Evolutionary conservation across 1,284 basidiomycete genomes (phyloP).

Genomic region (Wolfiporia cocos): DNA sequence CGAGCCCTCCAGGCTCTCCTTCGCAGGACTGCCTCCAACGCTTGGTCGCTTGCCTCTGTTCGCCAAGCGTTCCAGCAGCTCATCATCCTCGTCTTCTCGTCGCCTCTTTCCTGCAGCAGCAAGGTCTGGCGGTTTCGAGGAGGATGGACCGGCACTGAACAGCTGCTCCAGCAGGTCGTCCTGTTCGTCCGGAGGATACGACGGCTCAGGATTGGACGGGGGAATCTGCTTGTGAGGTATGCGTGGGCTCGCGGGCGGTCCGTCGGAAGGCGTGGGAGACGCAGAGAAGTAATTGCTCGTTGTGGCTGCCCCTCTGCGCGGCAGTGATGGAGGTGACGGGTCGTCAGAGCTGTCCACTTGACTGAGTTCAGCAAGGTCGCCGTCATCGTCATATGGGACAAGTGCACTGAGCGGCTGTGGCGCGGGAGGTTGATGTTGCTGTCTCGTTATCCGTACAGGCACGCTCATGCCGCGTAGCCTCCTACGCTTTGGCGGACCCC

Average conservation of each 20-base stretch:
- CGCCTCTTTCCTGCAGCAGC: conserved; percentile 67
- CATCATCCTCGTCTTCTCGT: conserved; percentile 75
- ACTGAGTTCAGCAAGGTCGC: conserved; percentile 25
- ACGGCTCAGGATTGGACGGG: conserved; percentile 23
- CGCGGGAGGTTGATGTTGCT: conserved; percentile 15
- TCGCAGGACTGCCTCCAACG: conserved; percentile 32
- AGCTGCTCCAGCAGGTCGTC: conserved; percentile 50
- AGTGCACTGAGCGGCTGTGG: conserved; percentile 50
- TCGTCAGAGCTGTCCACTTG: conserved; percentile 5
- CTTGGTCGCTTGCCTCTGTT: conserved; percentile 50
- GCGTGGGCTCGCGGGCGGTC: conserved; percentile 24
- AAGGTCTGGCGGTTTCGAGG: conserved; percentile 33
- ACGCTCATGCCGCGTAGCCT: conserved; percentile 29
- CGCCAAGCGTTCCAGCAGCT: conserved; percentile 49
- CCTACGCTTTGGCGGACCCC: conserved; percentile 50
- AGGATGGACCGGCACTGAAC: conserved; percentile 34
- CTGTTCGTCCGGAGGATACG: conserved; percentile 37
- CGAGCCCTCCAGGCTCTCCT: conserved; percentile 24
- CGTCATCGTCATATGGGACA: conserved; percentile 62
- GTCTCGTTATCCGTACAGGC: conserved; percentile 15
- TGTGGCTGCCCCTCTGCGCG: conserved; percentile 9
- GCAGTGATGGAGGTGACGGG: conserved; percentile 5
- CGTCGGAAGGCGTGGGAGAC: conserved; percentile 11
- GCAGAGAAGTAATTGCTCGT: conserved; percentile 14
- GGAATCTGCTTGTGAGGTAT: conserved; percentile 36